phyloP scores from a whole-genome alignment of 768 basidiomycete genomes.

The Panus rudis region DNA sequence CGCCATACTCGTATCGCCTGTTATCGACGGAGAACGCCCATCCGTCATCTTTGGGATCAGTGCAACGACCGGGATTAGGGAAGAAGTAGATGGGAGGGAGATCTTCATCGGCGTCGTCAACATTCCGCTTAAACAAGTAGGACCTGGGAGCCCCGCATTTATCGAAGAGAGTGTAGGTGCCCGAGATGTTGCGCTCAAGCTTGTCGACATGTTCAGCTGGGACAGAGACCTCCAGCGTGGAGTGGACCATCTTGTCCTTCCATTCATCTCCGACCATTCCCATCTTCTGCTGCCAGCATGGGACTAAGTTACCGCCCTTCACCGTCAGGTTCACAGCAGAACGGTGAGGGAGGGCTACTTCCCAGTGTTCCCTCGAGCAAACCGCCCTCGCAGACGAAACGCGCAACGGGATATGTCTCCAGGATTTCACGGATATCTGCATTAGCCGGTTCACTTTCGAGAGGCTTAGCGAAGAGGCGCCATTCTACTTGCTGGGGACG shows the following conservation, averaged over 20 bases:
- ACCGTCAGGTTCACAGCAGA: constrained; percentile 55
- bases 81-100: constrained; percentile 71
- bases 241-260: constrained; percentile 60
- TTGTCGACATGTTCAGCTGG: constrained; percentile 34
- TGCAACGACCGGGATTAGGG: constrained; percentile 79
- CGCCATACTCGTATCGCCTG: constrained; percentile 74
- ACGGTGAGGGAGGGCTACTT: constrained; percentile 65
- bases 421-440: constrained; percentile 72
- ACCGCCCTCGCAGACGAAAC: constrained; percentile 48
- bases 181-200: constrained; percentile 79
- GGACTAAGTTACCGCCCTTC: constrained; percentile 60
- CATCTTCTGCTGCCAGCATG: constrained; percentile 79
- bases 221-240: constrained; percentile 58
- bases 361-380: constrained; percentile 70
- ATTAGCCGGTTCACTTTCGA: constrained; percentile 64
- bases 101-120: constrained; percentile 33
- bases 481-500: constrained; percentile 78
- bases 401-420: constrained; percentile 62
- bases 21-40: constrained; percentile 83
- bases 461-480: constrained; percentile 73
- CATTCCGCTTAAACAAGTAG: constrained; percentile 65
- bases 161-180: constrained; percentile 69
- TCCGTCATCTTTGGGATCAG: constrained; percentile 65
- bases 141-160: constrained; percentile 87
- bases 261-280: constrained; percentile 63